Percentiles rank a stretch among this genome's conserved stretches.
Evolutionary conservation across 169 alveolate genomes (phyloP).

Genomic region (Perkinsus olseni): DNA sequence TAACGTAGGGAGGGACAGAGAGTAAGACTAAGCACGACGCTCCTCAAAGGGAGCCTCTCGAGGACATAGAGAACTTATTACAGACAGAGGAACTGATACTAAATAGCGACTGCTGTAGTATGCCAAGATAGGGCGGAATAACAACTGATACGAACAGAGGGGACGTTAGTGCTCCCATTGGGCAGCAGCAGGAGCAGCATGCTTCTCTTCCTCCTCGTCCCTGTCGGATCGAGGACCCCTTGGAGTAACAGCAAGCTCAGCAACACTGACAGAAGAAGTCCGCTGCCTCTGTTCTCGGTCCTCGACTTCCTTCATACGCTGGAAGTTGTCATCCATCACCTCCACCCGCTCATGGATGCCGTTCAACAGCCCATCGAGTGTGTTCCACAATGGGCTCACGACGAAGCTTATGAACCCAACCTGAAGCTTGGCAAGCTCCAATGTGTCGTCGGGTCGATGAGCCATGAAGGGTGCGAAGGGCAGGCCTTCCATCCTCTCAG

Average conservation of each 20-base stretch:
- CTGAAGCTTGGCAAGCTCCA: slow-evolving; percentile 22
- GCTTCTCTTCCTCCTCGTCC: background rate
- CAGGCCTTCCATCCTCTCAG: background rate
- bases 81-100: too few species aligned
- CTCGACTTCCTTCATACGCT: background rate
- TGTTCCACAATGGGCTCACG: background rate
- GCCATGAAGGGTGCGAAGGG: slow-evolving; percentile 7
- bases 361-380: background rate
- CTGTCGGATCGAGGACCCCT: background rate
- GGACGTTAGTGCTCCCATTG: too few species aligned
- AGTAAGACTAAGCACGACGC: too few species aligned
- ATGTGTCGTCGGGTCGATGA: slow-evolving; percentile 13
- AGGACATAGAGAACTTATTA: too few species aligned
- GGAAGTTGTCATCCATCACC: background rate
- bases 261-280: background rate
- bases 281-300: background rate
- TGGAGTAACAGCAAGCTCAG: background rate
- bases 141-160: too few species aligned
- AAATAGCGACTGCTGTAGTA: too few species aligned
- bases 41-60: too few species aligned
- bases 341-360: background rate
- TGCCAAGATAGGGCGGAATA: too few species aligned
- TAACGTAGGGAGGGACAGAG: too few species aligned
- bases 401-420: slow-evolving; percentile 21
- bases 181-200: too few species aligned